Conservation (phyloP, 2,329 filamentous ascomycete species). For the Diplodia corticola region DNA sequence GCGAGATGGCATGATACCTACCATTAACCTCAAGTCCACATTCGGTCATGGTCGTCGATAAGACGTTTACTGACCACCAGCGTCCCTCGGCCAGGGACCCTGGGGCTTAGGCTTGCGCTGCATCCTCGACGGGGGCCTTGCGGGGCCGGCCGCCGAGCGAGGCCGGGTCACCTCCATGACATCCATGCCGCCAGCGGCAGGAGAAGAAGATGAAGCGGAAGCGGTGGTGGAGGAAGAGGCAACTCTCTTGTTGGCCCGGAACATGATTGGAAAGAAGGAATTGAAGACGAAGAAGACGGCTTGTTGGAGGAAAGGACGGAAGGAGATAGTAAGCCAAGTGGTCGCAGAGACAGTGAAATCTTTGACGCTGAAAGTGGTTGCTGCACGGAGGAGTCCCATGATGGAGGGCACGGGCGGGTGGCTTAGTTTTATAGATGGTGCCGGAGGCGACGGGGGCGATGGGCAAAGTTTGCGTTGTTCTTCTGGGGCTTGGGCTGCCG, state of each 20-base stretch:
- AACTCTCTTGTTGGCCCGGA: slow-evolving; percentile 6
- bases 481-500: neutral
- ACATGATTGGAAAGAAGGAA: slow-evolving; percentile 19
- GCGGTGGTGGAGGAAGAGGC: neutral
- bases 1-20: neutral
- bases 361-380: slow-evolving; percentile 7
- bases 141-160: neutral
- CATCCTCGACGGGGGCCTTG: neutral
- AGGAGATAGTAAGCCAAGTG: slow-evolving; percentile 10
- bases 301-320: slow-evolving; percentile 12
- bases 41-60: neutral
- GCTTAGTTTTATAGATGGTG: neutral
- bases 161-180: neutral
- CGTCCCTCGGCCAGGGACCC: slow-evolving; percentile 9
- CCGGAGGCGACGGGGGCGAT: neutral
- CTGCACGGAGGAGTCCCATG: slow-evolving; percentile 11
- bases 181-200: slow-evolving; percentile 15
- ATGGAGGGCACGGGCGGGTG: neutral
- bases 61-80: slow-evolving; percentile 4
- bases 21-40: neutral
- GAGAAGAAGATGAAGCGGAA: neutral
- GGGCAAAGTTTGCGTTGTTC: slow-evolving; percentile 9
- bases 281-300: slow-evolving; percentile 13
- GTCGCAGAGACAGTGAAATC: slow-evolving; percentile 4
- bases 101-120: slow-evolving; percentile 13